A percentile compares a stretch with the other conserved stretches of the same genome.
These are phyloP conservation scores for Aspergillus sp. DNA, from an alignment of 2,329 filamentous ascomycete species.

Conservation along the genomic window DNA sequence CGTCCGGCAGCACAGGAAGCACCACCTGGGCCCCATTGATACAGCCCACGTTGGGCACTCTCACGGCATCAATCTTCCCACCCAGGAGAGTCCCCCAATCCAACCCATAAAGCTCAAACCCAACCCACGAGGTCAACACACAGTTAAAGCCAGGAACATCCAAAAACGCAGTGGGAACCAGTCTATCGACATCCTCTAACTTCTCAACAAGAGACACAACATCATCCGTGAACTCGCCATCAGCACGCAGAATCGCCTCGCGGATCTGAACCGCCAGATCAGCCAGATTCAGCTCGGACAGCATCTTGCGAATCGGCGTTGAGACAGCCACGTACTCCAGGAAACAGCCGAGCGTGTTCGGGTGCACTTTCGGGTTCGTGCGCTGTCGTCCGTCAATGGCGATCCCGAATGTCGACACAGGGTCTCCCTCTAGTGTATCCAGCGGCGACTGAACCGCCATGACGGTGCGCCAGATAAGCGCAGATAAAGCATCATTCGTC, in stretches of 20 bases:
- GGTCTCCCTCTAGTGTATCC: constrained; percentile 31
- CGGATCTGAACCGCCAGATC: constrained; percentile 37
- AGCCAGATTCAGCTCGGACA: constrained; percentile 29
- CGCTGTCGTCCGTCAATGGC: constrained; percentile 40
- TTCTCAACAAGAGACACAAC: constrained; percentile 31
- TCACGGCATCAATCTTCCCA: constrained; percentile 29
- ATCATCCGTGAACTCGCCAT: constrained; percentile 31
- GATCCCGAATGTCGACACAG: constrained; percentile 38
- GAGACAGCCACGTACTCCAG: constrained; percentile 36
- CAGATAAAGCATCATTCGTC: constrained; percentile 38
- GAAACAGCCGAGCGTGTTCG: constrained; percentile 40
- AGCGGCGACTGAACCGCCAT: constrained; percentile 29
- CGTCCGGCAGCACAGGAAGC: constrained; percentile 32
- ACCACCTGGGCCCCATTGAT: constrained; percentile 36
- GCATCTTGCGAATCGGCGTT: constrained; percentile 26
- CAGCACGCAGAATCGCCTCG: constrained; percentile 30
- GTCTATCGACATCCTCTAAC: constrained; percentile 31
- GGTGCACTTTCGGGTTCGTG: constrained; percentile 35
- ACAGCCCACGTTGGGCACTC: constrained; percentile 31
- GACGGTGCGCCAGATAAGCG: constrained; percentile 37
- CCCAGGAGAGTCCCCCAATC: constrained; percentile 35
- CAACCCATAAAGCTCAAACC: constrained; percentile 33
- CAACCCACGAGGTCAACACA: constrained; percentile 36
- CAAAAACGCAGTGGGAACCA: constrained; percentile 35
- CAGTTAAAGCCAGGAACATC: constrained; percentile 38